Base-by-base conservation (phyloP, 2,329 filamentous ascomycete species). In the Ambrosiella beaveri region DNA sequence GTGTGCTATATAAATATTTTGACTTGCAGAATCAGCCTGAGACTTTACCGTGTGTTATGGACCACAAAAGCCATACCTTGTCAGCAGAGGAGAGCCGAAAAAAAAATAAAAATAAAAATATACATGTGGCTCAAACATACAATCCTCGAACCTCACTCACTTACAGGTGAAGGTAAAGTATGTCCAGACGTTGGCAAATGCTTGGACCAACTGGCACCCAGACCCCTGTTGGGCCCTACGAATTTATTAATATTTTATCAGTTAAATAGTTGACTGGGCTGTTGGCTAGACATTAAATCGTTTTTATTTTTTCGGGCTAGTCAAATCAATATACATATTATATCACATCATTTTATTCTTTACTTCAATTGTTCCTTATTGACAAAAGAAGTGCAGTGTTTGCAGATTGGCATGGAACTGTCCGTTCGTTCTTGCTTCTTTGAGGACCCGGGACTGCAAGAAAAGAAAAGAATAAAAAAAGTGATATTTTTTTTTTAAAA, bases 391-490 rank as follows among this genome's bases (percentile, higher is more conserved):
- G 52, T 41, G 15, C 37, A 44, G 52, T 54, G 38, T 54, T 54
- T 54, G 52, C 38, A 54, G 38, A 54, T 54, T 54, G 15, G 35
- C 35, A 13, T 38, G 3, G n/a, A 19, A 47, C 44, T 3, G 52
- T 54, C 52, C 39, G 52, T 54, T 27, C 44, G 41, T 51, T 57
- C 38, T 38, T 50, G 44, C 39, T 57, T 35, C 51, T 50, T 39
- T 5, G 27, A 27, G 27, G 52, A 17, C 13, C 40, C 35, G 7
- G 13, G n/a, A 11, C 35, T 35, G 15, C 13, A 45, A 15, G 27
- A 51, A 50, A 57, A 57, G 17, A 57, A 45, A 57, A 56, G 36
- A 44, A 47, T 17, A 56, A 56, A 45, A 45, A 56, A 13, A 47
- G n/a, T 40, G 17, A 19, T 15, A 37, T 27, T 27, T 27, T 27